A percentile compares a stretch with the other conserved stretches of the same genome.
phyloP scores from a whole-genome alignment of 1,284 basidiomycete species.

The Trichosporon sp. region DNA sequence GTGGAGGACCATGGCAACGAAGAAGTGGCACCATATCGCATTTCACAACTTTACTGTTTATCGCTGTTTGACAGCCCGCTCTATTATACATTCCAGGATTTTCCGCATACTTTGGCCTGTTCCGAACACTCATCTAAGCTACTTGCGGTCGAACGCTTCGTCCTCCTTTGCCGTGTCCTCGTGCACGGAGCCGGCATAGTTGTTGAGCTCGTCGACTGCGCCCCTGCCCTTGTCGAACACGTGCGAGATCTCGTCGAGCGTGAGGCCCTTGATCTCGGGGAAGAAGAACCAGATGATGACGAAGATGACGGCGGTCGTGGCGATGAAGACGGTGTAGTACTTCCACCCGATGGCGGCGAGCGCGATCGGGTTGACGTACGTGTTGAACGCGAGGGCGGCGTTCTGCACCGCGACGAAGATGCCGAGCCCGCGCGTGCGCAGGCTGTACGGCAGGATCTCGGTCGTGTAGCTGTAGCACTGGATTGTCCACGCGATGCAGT shows the following conservation, averaged over 20 bases:
- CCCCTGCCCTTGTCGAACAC: constrained; percentile 25
- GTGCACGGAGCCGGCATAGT: neutral
- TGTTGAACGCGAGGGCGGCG: constrained; percentile 21
- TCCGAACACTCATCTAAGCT: no score
- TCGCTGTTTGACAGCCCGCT: no score
- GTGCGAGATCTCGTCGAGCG: constrained; percentile 34
- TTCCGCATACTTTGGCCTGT: no score
- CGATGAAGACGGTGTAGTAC: constrained; percentile 37
- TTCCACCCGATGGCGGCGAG: constrained; percentile 19
- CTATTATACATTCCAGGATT: no score
- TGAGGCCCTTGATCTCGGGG: constrained; percentile 39
- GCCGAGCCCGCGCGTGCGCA: constrained; percentile 29
- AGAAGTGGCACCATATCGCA: no score
- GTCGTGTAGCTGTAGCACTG: constrained; percentile 24
- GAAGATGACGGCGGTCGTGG: constrained; percentile 19
- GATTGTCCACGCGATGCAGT: constrained; percentile 25
- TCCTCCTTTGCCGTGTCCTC: neutral
- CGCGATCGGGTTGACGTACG: constrained; percentile 31
- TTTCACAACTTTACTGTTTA: no score
- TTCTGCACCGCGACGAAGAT: constrained; percentile 19
- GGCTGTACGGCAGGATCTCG: constrained; percentile 30
- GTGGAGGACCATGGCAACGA: no score
- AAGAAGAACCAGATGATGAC: constrained; percentile 35
- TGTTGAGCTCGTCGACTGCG: neutral
- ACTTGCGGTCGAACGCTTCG: neutral